phyloP scores from a whole-genome alignment of 192 early-diverging fungal species.

The Podila epigama region DNA sequence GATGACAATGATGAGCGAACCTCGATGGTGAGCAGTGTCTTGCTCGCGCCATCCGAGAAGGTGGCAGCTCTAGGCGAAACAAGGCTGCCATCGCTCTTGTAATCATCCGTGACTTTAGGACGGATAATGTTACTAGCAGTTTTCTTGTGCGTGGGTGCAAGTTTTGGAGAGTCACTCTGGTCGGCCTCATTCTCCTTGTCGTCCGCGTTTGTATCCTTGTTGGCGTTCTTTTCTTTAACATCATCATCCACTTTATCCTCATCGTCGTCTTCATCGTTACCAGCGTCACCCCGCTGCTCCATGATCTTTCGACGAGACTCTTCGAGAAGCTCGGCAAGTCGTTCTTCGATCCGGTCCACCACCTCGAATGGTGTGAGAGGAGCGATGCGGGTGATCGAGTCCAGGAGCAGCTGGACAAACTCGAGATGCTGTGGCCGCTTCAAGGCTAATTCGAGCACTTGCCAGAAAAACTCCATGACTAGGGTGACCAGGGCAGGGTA shows the following conservation, averaged over 20 bases:
- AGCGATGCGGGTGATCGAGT: conserved; percentile 40
- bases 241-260: conserved; percentile 2
- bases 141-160: not conserved
- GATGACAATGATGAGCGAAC: no score
- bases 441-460: conserved; percentile 28
- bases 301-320: conserved; percentile 42
- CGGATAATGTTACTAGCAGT: conserved; percentile 2
- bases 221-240: not conserved
- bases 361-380: conserved; percentile 41
- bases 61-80: conserved; percentile 9
- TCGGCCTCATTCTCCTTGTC: no score
- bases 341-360: conserved; percentile 42
- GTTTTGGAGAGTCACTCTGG: no score
- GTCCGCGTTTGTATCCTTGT: no score
- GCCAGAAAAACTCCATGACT: conserved; percentile 50
- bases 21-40: no score
- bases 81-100: conserved; percentile 13
- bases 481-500: conserved; percentile 33
- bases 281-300: conserved; percentile 30
- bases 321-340: conserved; percentile 43
- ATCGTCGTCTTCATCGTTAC: not conserved
- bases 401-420: conserved; percentile 40
- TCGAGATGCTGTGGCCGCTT: conserved; percentile 48
- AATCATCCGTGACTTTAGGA: conserved; percentile 9
- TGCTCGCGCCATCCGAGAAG: conserved; percentile 38